Base-by-base conservation (phyloP, 306 rosid genomes). In the Vigna trinervia region DNA sequence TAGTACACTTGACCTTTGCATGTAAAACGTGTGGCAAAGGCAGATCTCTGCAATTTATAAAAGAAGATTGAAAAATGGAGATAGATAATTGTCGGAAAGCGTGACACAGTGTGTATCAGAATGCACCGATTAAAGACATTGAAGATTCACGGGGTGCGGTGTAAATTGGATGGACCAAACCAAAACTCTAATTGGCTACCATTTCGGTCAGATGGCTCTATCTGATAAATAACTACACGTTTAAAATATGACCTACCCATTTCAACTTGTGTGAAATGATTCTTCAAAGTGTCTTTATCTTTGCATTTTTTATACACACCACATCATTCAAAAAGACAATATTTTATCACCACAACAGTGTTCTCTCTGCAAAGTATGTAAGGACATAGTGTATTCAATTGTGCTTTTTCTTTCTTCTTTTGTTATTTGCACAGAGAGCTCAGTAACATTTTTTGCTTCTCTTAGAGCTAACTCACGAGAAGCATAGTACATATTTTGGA, bases 1-100 rank as follows among this genome's bases (percentile, higher is more conserved):
- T 47, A 23, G 63, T n/a, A 36, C 0, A n/a, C 58, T 13, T 20
- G 38, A 12, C 77, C 8, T 66, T 14, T 56, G 52, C 78, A 36
- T 71, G 62, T 28, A 63, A 82, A 77, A 76, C 74, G 71, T 77
- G 75, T 56, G 45, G 32, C 23, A 32, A 50, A 34, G 65, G 8
- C 30, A 36, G 13, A 20, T 63, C 6, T 26, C 6, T 20, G 54
- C 17, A 28, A 48, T 47, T 8, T 30, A 20, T 5, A 11, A 15
- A 5, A 26, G 10, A 26, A 38, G 20, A 4, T 19, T 72, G n/a
- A 10, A 60, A 59, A 74, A 28, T 10, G 3, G 2, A 5, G 2
- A 17, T 38, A 53, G 12, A 59, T 45, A 38, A 56, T 36, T 17
- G 22, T 38, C 1, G 30, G 4, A 12, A 30, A 34, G 5, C 14